These are phyloP conservation scores for Russula vinacea DNA, from an alignment of 768 basidiomycete genomes.

Conservation along the genomic window DNA sequence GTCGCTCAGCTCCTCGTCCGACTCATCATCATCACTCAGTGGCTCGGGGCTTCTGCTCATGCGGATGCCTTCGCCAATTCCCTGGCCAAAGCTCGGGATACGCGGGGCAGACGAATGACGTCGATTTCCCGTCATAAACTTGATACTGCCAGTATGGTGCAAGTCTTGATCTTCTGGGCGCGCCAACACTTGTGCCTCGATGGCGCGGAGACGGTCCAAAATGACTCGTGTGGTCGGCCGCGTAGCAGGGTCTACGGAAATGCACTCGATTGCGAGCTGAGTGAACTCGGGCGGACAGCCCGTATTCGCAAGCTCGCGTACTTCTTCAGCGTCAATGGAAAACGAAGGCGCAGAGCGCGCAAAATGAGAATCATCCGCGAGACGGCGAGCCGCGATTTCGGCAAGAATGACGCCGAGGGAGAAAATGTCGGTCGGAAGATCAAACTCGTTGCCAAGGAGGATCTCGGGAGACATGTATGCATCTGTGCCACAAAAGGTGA, in stretches of 20 bases:
- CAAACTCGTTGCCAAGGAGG: constrained; percentile 85
- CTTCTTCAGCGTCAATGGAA: constrained; percentile 71
- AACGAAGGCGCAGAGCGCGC: constrained; percentile 79
- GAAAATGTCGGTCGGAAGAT: constrained; percentile 91
- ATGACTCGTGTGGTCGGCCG: constrained; percentile 79
- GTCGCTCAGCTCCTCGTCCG: constrained; percentile 65
- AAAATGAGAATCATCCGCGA: constrained; percentile 81
- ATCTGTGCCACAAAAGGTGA: constrained; percentile 87
- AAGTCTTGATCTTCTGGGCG: constrained; percentile 64
- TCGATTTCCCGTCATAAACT: constrained; percentile 69
- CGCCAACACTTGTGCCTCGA: constrained; percentile 80
- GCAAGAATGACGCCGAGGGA: constrained; percentile 91
- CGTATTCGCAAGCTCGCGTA: constrained; percentile 59
- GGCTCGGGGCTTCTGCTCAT: constrained; percentile 34
- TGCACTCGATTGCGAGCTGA: constrained; percentile 74
- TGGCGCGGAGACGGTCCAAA: constrained; percentile 69
- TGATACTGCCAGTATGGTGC: constrained; percentile 78
- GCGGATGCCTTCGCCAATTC: constrained; percentile 59
- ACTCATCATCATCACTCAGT: constrained; percentile 50
- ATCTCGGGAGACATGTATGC: constrained; percentile 99
- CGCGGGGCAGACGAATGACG: constrained; percentile 59
- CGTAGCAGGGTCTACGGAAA: constrained; percentile 55
- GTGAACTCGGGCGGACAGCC: constrained; percentile 81
- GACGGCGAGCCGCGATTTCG: constrained; percentile 77
- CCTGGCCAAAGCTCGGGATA: constrained; percentile 84